Conservation (phyloP, 805 yeast species). For the Pichia exigua region DNA sequence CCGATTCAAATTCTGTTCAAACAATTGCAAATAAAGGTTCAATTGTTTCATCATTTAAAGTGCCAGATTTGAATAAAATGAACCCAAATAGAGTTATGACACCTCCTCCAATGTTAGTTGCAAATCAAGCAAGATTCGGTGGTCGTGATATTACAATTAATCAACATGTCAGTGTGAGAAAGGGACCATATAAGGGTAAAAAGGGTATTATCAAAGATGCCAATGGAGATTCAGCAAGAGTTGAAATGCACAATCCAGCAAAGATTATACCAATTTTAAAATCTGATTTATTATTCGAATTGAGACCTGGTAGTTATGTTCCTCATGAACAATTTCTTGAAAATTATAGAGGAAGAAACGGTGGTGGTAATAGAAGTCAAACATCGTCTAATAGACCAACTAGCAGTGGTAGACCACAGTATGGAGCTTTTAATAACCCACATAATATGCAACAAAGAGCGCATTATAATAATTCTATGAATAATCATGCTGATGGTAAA, state of each 20-base stretch:
- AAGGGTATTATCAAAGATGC: constrained; percentile 92
- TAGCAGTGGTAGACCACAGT: constrained; percentile 1
- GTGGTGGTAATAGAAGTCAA: constrained; percentile 1
- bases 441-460: not conserved
- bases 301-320: constrained; percentile 58
- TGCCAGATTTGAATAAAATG: constrained; percentile 73
- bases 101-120: constrained; percentile 57
- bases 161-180: constrained; percentile 76
- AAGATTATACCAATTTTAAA: constrained; percentile 83
- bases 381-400: not conserved
- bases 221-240: constrained; percentile 83
- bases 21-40: constrained; percentile 80
- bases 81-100: constrained; percentile 68
- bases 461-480: not conserved
- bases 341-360: constrained; percentile 28
- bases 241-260: constrained; percentile 88
- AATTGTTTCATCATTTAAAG: constrained; percentile 43
- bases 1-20: constrained; percentile 64
- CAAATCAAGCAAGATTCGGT: constrained; percentile 45
- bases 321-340: constrained; percentile 75
- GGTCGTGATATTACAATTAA: constrained; percentile 80
- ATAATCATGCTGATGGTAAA: constrained; percentile 15
- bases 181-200: constrained; percentile 93
- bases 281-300: constrained; percentile 62
- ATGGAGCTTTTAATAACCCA: constrained; percentile 1